Base-by-base conservation (phyloP, 2,329 filamentous ascomycete species). In the Thelonectria rubi region DNA sequence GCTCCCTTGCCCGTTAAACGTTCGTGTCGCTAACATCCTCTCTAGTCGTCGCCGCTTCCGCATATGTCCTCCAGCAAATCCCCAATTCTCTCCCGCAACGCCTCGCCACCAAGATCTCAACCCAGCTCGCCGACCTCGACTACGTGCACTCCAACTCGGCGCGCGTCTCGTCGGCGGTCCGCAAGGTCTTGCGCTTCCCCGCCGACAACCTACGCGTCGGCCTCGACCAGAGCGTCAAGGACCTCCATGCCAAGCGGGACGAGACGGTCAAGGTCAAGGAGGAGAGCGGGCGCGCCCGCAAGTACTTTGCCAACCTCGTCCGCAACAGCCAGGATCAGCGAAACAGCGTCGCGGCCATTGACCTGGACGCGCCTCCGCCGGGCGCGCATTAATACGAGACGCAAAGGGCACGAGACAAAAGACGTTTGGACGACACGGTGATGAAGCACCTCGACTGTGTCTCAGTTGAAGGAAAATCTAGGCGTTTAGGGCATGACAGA, bases 81-180 rank as follows among this genome's bases (percentile, higher is more conserved):
- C 95, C 95, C 18, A 87, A 90, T 55, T 95, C 94, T 1, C 87
- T 99, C 0, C 95, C 95, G 2, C 90, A 90, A 55, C 93, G 93
- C 11, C 86, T 99, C 6, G 90, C 91, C 43, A 85, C 85, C 72
- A 98, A 98, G 79, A 91, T 99, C 60, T 90, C 93, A 2, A 82
- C 87, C 32, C 92, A 93, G 71, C 88, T 99, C 39, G 81, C 86
- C 8, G 86, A 91, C 17, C 88, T 97, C 73, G 95, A 99, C 79
- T 99, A 98, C 74, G 92, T 95, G 1, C 95, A 99, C 77, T 80
- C 87, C 67, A 99, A 99, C 80, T 88, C 93, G 46, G 83, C 86
- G 17, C 91, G 95, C 55, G 96, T 99, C 72, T 90, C 92, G 20
- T 85, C 87, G 24, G 91, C 96, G 56, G 93, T 97, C 43, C 92